A percentile compares a stretch with the other conserved stretches of the same genome.
Evolutionary conservation across 768 basidiomycete species (phyloP).

Genomic region (Calocera cornea): DNA sequence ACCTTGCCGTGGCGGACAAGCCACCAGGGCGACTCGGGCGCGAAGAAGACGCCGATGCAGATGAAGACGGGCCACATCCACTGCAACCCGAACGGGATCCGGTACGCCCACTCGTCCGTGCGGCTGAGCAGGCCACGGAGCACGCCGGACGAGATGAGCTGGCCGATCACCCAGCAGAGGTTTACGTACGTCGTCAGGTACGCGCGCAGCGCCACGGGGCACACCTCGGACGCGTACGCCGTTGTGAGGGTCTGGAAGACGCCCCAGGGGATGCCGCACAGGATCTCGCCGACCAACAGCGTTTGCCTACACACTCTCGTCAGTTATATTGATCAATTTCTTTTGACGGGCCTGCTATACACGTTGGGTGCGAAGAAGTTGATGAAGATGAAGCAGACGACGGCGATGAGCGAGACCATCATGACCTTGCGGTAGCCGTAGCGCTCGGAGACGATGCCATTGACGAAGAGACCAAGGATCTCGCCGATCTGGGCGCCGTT

Average conservation of each 20-base stretch:
- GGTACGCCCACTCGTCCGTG: slow-evolving; percentile 11
- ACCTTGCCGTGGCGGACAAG: slow-evolving; percentile 20
- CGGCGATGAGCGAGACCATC: slow-evolving; percentile 19
- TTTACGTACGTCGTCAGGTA: slow-evolving; percentile 23
- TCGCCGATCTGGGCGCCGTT: slow-evolving; percentile 20
- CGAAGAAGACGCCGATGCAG: slow-evolving; percentile 16
- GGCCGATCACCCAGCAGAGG: slow-evolving; percentile 22
- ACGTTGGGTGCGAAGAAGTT: slow-evolving; percentile 10
- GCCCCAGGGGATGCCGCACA: slow-evolving; percentile 25
- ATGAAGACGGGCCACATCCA: slow-evolving; percentile 23
- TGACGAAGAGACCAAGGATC: slow-evolving; percentile 14
- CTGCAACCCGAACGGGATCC: slow-evolving; percentile 5
- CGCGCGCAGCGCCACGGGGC: slow-evolving; percentile 11
- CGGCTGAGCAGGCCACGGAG: not conserved
- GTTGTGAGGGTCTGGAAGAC: slow-evolving; percentile 18
- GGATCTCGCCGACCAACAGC: slow-evolving; percentile 11
- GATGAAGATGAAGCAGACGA: slow-evolving; percentile 14
- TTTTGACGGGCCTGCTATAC: not conserved
- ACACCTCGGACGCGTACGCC: slow-evolving; percentile 20
- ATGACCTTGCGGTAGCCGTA: slow-evolving; percentile 25
- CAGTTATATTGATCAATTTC: not conserved
- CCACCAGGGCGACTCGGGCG: slow-evolving; percentile 23
- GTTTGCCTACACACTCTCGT: not conserved
- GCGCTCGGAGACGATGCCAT: slow-evolving; percentile 20
- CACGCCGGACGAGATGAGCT: slow-evolving; percentile 11